These are phyloP conservation scores for Colletotrichum melonis DNA, from an alignment of 2,329 filamentous ascomycete species.

Conservation along the genomic window DNA sequence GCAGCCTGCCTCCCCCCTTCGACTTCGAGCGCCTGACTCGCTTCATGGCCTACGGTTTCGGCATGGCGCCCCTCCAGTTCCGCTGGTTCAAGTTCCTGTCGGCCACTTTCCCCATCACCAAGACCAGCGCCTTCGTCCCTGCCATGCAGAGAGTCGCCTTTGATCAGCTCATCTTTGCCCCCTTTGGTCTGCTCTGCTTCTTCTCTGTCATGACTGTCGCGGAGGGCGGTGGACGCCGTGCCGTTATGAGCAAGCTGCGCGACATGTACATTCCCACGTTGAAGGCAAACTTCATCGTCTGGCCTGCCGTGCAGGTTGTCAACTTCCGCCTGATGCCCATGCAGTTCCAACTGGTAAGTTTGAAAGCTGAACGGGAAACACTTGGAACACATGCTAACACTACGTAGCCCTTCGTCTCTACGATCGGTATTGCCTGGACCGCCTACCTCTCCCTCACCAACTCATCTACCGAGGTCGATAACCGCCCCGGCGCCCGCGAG, in stretches of 20 bases:
- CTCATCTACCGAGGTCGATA: slow-evolving; percentile 76
- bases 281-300: slow-evolving; percentile 95
- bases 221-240: slow-evolving; percentile 87
- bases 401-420: slow-evolving; percentile 91
- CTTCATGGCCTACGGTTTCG: slow-evolving; percentile 97
- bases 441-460: slow-evolving; percentile 95
- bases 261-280: slow-evolving; percentile 95
- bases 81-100: slow-evolving; percentile 94
- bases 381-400: slow-evolving; percentile 7
- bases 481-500: slow-evolving; percentile 40
- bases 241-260: slow-evolving; percentile 84
- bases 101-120: slow-evolving; percentile 84
- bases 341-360: slow-evolving; percentile 92
- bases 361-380: background rate
- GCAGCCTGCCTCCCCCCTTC: slow-evolving; percentile 80
- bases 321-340: slow-evolving; percentile 97
- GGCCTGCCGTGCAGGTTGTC: slow-evolving; percentile 95
- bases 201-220: slow-evolving; percentile 97
- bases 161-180: slow-evolving; percentile 94
- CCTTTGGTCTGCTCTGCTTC: slow-evolving; percentile 86
- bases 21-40: slow-evolving; percentile 94
- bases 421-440: slow-evolving; percentile 96
- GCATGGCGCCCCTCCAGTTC: slow-evolving; percentile 95
- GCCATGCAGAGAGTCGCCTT: slow-evolving; percentile 91
- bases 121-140: slow-evolving; percentile 77